Percentiles rank a stretch among this genome's conserved stretches.
Conservation (phyloP, 2,329 filamentous ascomycete genomes). For the Penicillium glabrum region DNA sequence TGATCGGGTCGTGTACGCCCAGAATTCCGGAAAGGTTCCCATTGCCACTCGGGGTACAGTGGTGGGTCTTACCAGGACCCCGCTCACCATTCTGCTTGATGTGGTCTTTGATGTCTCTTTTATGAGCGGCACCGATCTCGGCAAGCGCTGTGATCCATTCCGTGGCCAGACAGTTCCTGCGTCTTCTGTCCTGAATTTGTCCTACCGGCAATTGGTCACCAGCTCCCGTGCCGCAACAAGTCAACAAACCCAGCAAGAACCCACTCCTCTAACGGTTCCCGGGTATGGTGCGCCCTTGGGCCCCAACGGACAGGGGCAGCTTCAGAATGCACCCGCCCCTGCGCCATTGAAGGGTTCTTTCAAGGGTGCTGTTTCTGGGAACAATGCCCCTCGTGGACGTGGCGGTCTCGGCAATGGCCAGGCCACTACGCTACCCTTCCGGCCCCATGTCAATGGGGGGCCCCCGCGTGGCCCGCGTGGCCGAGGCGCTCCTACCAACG, state of each 20-base stretch:
- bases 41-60: slow-evolving; percentile 90
- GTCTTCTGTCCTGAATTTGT: slow-evolving; percentile 85
- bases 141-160: slow-evolving; percentile 88
- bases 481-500: slow-evolving; percentile 16
- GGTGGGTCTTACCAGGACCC: slow-evolving; percentile 87
- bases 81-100: slow-evolving; percentile 79
- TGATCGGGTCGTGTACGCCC: slow-evolving; percentile 89
- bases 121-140: slow-evolving; percentile 93
- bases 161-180: slow-evolving; percentile 87
- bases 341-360: slow-evolving; percentile 60
- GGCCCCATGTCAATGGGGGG: slow-evolving; percentile 29
- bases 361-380: slow-evolving; percentile 55
- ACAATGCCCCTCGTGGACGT: slow-evolving; percentile 39
- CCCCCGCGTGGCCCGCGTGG: slow-evolving; percentile 32
- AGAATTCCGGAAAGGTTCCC: slow-evolving; percentile 90
- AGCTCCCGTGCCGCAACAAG: slow-evolving; percentile 41
- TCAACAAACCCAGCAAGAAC: slow-evolving; percentile 57
- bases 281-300: slow-evolving; percentile 59
- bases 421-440: slow-evolving; percentile 31
- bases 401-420: slow-evolving; percentile 27
- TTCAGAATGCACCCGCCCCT: slow-evolving; percentile 57
- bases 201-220: slow-evolving; percentile 75
- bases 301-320: slow-evolving; percentile 61
- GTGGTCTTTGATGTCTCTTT: slow-evolving; percentile 92
- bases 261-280: slow-evolving; percentile 53